Base-by-base conservation (phyloP, 352 stramenopile genomes). In the Phytophthora rubi region DNA sequence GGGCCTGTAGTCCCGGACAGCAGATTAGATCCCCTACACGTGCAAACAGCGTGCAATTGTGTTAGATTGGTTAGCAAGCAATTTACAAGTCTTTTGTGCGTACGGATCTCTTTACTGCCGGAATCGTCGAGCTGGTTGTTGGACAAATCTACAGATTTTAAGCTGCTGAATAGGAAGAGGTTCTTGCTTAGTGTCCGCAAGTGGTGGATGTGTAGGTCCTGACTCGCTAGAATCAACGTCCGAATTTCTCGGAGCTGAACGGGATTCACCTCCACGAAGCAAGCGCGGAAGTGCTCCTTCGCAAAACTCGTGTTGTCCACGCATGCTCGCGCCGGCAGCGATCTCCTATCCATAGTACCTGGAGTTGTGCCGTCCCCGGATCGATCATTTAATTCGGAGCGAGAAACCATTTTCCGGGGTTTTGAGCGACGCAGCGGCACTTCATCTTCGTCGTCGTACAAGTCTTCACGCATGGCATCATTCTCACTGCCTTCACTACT, bases 41-140 rank as follows among this genome's bases (percentile, higher is more conserved):
- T 45, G 13, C 10, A 53, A 59, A 59, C 32, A 37, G 32, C 32
- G 32, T 9, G 7, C 23, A 26, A 26, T 26, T 39, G 13, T 13
- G 33, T 39, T 39, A 15, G 33, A 12, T 35, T 35, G 7, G 32
- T 7, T 35, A 9, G 6, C 32, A 35, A 9, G 9, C 9, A 35
- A 7, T 39, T 39, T 12, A 39, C 33, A 12, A 39, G 33, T 12
- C 33, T 39, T 39, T 12, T 42, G 3, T 45, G 26, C 69, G 51
- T 59, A 82, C 74, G 64, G 32, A 84, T 65, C 33, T 80, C 68
- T 30, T 74, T 76, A 63, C 32, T 59, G 42, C 62, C 42, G 21
- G 39, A 66, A 47, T 71, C 76, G 26, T 85, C 74, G n/a, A 83
- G 64, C 21, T 81, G 69, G 55, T 85, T 85, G 59, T 83, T 59